A percentile compares a stretch with the other conserved stretches of the same genome.
These are phyloP conservation scores for Basidiobolus meristosporus DNA, from an alignment of 371 early-diverging fungal species.

Conservation along the genomic window DNA sequence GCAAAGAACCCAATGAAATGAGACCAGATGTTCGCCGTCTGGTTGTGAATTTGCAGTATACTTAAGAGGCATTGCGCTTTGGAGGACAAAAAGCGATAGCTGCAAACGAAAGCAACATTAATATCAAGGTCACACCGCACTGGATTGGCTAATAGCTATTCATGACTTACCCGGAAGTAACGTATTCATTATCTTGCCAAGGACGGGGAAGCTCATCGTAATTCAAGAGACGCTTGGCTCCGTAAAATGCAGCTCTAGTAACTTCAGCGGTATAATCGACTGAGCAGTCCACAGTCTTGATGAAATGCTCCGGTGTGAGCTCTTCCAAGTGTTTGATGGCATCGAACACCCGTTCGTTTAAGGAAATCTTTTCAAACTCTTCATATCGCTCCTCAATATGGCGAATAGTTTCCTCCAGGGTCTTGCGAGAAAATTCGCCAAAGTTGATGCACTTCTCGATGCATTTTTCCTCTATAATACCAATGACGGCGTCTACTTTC, in stretches of 20 bases:
- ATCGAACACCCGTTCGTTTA: slow-evolving; percentile 12
- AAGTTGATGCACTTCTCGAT: no score
- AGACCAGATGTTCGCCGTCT: slow-evolving; percentile 52
- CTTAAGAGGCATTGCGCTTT: slow-evolving; percentile 27
- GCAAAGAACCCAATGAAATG: slow-evolving; percentile 40
- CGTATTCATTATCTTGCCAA: slow-evolving; percentile 47
- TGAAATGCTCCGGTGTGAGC: slow-evolving; percentile 8
- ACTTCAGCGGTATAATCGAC: slow-evolving; percentile 6
- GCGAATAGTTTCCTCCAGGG: no score
- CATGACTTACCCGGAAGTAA: slow-evolving; percentile 6
- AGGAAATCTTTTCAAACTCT: slow-evolving; percentile 12
- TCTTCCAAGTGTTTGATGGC: slow-evolving; percentile 9
- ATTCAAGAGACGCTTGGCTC: slow-evolving; percentile 28
- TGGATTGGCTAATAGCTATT: no score
- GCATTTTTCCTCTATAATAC: slow-evolving; percentile 4
- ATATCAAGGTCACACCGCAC: no score
- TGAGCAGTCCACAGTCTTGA: slow-evolving; percentile 17
- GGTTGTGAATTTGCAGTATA: slow-evolving; percentile 45
- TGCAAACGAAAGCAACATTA: no score
- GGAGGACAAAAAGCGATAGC: slow-evolving; percentile 31
- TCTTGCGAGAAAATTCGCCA: no score
- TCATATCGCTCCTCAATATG: slow-evolving; percentile 9
- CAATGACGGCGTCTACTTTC: slow-evolving; percentile 10
- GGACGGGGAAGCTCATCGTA: slow-evolving; percentile 39
- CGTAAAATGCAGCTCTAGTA: slow-evolving; percentile 27